Evolutionary conservation across 805 yeast species (phyloP), one percentile per base, ranked within the genome.

Genomic region (Metschnikowia shivogae): DNA sequence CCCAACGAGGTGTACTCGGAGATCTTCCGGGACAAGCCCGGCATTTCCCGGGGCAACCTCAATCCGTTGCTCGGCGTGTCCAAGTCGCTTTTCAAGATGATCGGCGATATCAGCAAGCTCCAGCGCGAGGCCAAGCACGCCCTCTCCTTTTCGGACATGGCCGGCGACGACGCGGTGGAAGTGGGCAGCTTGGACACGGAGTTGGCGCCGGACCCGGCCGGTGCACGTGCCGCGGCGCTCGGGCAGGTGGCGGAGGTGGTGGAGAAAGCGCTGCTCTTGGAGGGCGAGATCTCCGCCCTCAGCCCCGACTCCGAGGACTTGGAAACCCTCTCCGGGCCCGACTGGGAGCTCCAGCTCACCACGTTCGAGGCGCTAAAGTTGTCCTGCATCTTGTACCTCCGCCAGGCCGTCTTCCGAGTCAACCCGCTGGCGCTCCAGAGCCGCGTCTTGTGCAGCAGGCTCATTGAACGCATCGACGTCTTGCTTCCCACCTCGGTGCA

Each of bases 31-130:
- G 72, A 70, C 45, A 46, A 49, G 4, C 56, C 61, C 13, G 70
- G 68, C 2, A 58, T 57, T 36, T 63, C 73, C 0, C 56, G 54
- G 35, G 75, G 75, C 2, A 72, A 71, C 36, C 66, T 84, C 38
- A 87, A 84, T 62, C 86, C 95, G 1, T 67, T 86, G 39, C 78
- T 83, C 45, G 93, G 93, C 4, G 74, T 86, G 11, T 82, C 86
- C 20, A 81, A 85, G 50, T 82, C 82, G 2, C 62, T 87, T n/a
- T 82, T 80, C 60, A 72, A 77, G 36, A 63, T 81, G 13, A 72
- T 86, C 47, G 92, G 89, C 6, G 84, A 82, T 49, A 82, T 86
- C 33, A 80, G 81, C 33, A 75, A 77, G 26, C 63, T 86, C 47
- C 79, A 82, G 6, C 75, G 74, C 49, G 77, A 76, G 48, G 68